Conservation (phyloP, 2,329 filamentous ascomycete genomes). For the Neopestalotiopsis rosae region DNA sequence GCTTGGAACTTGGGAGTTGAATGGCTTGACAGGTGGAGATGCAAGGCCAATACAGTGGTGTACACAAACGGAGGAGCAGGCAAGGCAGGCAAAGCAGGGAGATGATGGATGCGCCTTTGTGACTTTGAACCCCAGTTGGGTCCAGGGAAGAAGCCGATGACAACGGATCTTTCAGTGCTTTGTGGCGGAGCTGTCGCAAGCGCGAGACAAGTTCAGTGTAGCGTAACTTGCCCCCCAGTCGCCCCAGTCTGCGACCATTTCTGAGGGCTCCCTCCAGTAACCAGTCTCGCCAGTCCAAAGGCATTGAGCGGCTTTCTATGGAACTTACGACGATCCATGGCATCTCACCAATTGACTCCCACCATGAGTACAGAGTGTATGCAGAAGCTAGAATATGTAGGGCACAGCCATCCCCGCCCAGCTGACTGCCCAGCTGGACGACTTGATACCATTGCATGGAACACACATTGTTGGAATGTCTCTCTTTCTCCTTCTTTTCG, state of each 20-base stretch:
- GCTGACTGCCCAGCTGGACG: background rate
- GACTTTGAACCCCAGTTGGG: background rate
- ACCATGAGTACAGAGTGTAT: too few species aligned
- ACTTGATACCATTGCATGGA: background rate
- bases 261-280: background rate
- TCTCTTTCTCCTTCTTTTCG: background rate
- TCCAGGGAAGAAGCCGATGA: background rate
- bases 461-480: background rate
- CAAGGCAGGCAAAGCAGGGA: too few species aligned
- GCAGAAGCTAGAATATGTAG: too few species aligned
- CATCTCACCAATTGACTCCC: too few species aligned
- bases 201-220: background rate
- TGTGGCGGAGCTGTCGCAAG: conserved; percentile 1
- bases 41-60: background rate
- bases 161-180: background rate
- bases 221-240: background rate
- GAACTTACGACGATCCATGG: too few species aligned
- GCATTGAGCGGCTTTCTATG: too few species aligned
- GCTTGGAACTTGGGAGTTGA: background rate
- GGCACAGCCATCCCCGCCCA: too few species aligned
- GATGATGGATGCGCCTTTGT: background rate
- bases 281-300: too few species aligned
- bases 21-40: conserved; percentile 3
- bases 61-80: too few species aligned
- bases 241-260: background rate